Evolutionary conservation across 257 asterid genomes (phyloP), one percentile per base, ranked within the genome.

Genomic region (Asclepias syriaca): DNA sequence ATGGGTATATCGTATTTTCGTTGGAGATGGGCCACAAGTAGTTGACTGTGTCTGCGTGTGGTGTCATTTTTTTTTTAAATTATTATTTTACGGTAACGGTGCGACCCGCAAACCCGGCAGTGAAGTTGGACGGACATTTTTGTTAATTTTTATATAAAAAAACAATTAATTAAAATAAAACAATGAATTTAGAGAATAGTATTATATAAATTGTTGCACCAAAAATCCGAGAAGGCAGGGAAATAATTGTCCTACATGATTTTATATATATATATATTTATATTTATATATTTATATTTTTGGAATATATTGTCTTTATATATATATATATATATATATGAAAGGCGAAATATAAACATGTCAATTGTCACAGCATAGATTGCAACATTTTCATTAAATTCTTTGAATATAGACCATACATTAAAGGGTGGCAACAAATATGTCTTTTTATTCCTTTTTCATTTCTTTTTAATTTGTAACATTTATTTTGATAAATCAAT

Each of bases 361-460:
- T 40, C 46, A 40, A 40, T 60, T 60, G 66, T 29, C 66, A 60
- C 15, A 12, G 43, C 66, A 60, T 29, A 40, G 46, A 40, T 8
- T 13, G 43, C 66, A 61, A 61, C 66, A 61, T 32, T 61, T 61
- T 61, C 66, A 61, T 61, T 10, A 61, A 61, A 61, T 61, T 61
- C 66, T 54, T 55, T 29, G 22, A 61, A 32, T 61, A 6, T 11
- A 32, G 45, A 5, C 22, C 22, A 32, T 14, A 13, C 21, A 32
- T 32, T 27, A 32, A 5, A 0, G 22, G 19, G 5, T 61, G 66
- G 66, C 32, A 29, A 32, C 21, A 61, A 61, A 61, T 32, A 15
- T 32, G 22, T 15, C 22, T 32, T 13, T 60, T 13, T 60, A 18
- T 13, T 29, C 34, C n/a, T 14, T 29, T 1, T 14, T 0, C 32